A percentile compares a stretch with the other conserved stretches of the same genome.
Evolutionary conservation across 257 asterid genomes (phyloP).

Genomic region (Solanum sitiens): DNA sequence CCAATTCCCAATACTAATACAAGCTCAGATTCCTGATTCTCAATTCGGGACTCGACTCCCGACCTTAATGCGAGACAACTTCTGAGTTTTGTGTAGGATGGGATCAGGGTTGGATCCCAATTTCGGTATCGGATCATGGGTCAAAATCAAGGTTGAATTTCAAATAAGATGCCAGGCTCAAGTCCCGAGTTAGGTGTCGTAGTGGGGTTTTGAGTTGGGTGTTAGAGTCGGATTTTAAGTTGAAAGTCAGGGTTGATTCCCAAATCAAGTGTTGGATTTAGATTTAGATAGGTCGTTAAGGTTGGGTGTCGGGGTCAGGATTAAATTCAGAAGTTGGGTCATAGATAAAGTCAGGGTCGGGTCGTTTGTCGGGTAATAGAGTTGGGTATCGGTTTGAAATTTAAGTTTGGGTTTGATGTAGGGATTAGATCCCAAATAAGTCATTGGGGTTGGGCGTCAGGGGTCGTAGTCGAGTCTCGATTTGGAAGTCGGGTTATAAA

Average conservation of each 20-base stretch:
- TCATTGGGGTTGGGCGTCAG: neutral
- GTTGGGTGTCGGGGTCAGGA: neutral
- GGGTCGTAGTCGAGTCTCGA: neutral
- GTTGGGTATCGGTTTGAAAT: neutral
- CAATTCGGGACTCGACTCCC: neutral
- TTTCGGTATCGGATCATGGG: neutral
- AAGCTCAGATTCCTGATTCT: neutral
- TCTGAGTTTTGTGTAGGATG: neutral
- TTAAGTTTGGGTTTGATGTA: neutral
- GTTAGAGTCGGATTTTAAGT: neutral
- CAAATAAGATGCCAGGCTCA: neutral
- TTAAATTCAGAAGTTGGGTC: neutral
- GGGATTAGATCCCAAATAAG: neutral
- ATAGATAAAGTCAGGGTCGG: neutral
- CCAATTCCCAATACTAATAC: neutral
- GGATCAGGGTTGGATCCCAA: neutral
- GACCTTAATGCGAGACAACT: neutral
- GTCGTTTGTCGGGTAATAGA: neutral
- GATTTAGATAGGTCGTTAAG: neutral
- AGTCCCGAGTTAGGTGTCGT: neutral
- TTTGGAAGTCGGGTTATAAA: neutral
- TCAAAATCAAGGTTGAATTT: neutral
- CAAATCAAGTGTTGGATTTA: neutral
- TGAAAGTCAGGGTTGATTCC: neutral
- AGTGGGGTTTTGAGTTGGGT: neutral